Conservation (phyloP, 2,329 filamentous ascomycete species). For the Trichoderma koningii region DNA sequence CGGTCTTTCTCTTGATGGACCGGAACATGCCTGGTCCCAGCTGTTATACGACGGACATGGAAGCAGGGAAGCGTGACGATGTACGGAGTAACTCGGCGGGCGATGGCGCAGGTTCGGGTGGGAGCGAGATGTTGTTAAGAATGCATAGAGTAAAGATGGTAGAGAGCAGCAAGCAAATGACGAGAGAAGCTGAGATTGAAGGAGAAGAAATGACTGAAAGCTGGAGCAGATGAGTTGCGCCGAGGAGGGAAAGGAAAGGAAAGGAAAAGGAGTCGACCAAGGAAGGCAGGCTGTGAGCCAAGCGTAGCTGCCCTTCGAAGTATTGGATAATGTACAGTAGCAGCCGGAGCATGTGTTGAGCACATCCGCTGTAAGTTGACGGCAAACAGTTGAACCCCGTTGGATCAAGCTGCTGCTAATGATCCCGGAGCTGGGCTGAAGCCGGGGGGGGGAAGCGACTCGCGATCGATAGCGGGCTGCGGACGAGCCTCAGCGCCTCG, state of each 20-base stretch:
- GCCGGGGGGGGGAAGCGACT: not conserved
- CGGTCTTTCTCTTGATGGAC: constrained; percentile 33
- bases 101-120: constrained; percentile 3
- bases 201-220: not conserved
- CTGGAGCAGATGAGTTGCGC: not conserved
- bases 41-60: constrained; percentile 17
- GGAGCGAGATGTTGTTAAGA: not conserved
- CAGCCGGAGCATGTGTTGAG: too few relatives aligned
- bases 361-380: not conserved
- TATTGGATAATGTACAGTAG: too few relatives aligned
- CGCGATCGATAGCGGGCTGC: constrained; percentile 10
- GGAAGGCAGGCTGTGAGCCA: not conserved
- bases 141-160: not conserved
- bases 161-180: not conserved
- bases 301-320: not conserved
- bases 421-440: not conserved
- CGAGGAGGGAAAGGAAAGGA: not conserved
- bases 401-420: too few relatives aligned
- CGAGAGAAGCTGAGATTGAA: not conserved
- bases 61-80: not conserved
- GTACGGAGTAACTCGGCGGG: not conserved
- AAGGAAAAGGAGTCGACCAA: not conserved
- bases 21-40: constrained; percentile 33
- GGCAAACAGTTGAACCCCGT: not conserved
- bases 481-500: constrained; percentile 7